Base-by-base conservation (phyloP, 1,139 yeast genomes). In the Geotrichum candidum region DNA sequence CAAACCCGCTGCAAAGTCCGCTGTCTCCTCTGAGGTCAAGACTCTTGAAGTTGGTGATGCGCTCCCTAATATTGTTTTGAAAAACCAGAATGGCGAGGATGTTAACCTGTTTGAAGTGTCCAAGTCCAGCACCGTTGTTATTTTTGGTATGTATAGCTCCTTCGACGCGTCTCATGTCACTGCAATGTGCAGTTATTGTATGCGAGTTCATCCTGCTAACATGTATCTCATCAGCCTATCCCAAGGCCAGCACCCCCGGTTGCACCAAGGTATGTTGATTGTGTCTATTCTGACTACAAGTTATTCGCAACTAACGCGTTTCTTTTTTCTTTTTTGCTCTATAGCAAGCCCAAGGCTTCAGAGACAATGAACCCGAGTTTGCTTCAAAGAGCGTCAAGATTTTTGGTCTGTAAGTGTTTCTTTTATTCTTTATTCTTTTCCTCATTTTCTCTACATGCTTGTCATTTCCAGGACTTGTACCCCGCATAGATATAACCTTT, bases 221-320 rank as follows among this genome's bases (percentile, higher is more conserved):
- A 15, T 23, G 33, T 15, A 23, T 52, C 25, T 52, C 25, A 38
- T 35, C 62, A 56, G 83, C 96, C 18, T 94, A 91, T 72, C 98
- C 99, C 60, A 88, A 82, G 71, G 99, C 98, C 0, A 85, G 88
- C 46, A 94, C 99, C 0, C 97, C 97, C 0, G 98, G 98, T 1
- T 92, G 98, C 75, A 91, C 79, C 25, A 60, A 56, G 56, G 62
- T 59, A 59, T n/a, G 56, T 50, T 22, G 22, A 11, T 5, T 15
- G 7, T 22, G n/a, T 15, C 41, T 31, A 18, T n/a, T 48, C 23
- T 38, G 35, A 48, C 38, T 41, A 15, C 13, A 61, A 61, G 63
- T 51, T 60, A 95, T 0, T 57, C n/a, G 22, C 48, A 15, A 45
- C 52, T 54, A 31, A 46, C 51, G 23, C 45, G 38, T 27, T 18